Evolutionary conservation across 78 protist species (phyloP).

Genomic region (Dictyostelium capitatum): DNA sequence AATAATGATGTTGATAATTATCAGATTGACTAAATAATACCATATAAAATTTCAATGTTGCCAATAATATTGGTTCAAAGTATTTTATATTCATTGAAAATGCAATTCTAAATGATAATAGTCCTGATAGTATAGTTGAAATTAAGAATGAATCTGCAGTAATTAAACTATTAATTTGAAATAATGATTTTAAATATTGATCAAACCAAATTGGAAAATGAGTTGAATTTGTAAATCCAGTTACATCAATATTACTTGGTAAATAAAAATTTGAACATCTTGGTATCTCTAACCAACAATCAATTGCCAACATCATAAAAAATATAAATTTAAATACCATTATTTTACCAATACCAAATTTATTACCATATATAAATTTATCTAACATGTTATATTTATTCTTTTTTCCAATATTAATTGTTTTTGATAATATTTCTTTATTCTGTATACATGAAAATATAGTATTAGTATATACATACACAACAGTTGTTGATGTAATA

Average conservation of each 20-base stretch:
- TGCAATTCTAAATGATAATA: constrained; percentile 26
- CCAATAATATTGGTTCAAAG: constrained; percentile 34
- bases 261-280: constrained; percentile 36
- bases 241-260: background rate
- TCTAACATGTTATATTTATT: background rate
- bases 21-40: constrained; percentile 53
- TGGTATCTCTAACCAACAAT: constrained; percentile 65
- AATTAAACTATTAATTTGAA: background rate
- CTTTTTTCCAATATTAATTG: background rate
- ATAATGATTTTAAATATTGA: background rate
- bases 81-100: background rate
- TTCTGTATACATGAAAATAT: background rate
- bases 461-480: background rate
- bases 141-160: background rate
- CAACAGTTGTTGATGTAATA: background rate
- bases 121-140: background rate
- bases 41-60: constrained; percentile 1
- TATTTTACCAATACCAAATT: background rate
- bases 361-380: background rate
- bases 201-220: constrained; percentile 22
- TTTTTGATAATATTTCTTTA: constrained; percentile 33
- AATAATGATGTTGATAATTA: constrained; percentile 70
- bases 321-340: constrained; percentile 35
- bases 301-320: constrained; percentile 51
- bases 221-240: background rate